Evolutionary conservation across 306 rosid species (phyloP).

Genomic region (Cyclanthera cordifolia): DNA sequence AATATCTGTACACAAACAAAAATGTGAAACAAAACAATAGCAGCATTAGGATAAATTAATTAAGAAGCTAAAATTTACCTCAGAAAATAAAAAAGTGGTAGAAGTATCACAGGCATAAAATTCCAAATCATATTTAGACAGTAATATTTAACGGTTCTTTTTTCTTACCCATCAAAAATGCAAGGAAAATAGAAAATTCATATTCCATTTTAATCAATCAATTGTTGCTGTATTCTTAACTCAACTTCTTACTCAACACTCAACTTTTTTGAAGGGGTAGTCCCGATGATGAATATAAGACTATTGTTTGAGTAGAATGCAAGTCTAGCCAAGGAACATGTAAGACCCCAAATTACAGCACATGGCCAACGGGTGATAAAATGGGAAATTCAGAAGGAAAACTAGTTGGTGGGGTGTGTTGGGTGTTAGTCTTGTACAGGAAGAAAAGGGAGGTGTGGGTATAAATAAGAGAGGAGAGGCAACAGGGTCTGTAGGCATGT

Average conservation of each 20-base stretch:
- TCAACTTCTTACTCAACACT: not conserved
- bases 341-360: too few relatives aligned
- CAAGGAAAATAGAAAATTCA: not conserved
- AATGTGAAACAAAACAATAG: not conserved
- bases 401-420: too few relatives aligned
- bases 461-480: too few relatives aligned
- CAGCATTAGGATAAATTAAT: not conserved
- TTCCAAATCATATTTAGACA: not conserved
- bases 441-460: too few relatives aligned
- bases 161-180: not conserved
- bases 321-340: not conserved
- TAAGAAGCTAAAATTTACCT: not conserved
- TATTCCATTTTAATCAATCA: not conserved
- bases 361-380: too few relatives aligned
- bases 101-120: not conserved
- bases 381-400: too few relatives aligned
- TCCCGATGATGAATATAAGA: not conserved
- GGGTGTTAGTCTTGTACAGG: too few relatives aligned
- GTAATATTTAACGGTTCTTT: not conserved
- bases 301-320: not conserved
- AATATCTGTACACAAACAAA: slow-evolving; percentile 41
- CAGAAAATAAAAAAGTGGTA: slow-evolving; percentile 8
- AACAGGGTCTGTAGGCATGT: too few relatives aligned
- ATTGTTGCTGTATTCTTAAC: not conserved
- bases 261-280: not conserved